phyloP scores from a whole-genome alignment of 345 rosid genomes.

The Luvunga scandens region DNA sequence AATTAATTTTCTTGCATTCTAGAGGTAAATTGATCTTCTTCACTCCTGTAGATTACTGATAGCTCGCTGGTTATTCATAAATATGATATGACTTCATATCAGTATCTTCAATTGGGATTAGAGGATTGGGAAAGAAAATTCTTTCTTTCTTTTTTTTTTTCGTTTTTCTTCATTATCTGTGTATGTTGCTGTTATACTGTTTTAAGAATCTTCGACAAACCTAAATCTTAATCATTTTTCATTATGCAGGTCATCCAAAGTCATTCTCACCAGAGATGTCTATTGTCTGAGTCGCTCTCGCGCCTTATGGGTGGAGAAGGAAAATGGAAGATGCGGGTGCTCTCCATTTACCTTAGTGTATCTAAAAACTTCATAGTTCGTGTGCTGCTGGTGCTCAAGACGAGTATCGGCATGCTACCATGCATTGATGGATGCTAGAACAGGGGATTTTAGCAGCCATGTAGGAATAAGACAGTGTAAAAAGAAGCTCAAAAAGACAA shows the following conservation, averaged over 20 bases:
- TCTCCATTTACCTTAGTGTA: constrained; percentile 43
- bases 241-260: constrained; percentile 68
- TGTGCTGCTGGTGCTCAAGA: constrained; percentile 34
- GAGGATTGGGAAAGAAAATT: background rate
- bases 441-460: constrained; percentile 39
- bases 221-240: background rate
- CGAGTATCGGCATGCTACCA: constrained; percentile 28
- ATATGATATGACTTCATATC: background rate
- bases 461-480: constrained; percentile 36
- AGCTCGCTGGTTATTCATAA: background rate
- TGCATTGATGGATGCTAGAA: constrained; percentile 48
- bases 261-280: constrained; percentile 69
- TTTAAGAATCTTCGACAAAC: background rate
- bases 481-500: constrained; percentile 13
- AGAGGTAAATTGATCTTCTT: constrained; percentile 47
- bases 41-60: background rate
- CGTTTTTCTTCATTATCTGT: background rate
- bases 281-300: constrained; percentile 49
- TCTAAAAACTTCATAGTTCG: constrained; percentile 18
- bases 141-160: too few relatives aligned
- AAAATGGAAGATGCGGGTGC: constrained; percentile 39
- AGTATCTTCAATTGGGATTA: background rate
- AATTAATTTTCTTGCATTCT: constrained; percentile 69
- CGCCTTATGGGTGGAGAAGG: constrained; percentile 47
- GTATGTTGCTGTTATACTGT: background rate